A percentile compares a stretch with the other conserved stretches of the same genome.
Evolutionary conservation across 345 rosid species (phyloP).

Genomic region (Erysimum cheiranthoides): DNA sequence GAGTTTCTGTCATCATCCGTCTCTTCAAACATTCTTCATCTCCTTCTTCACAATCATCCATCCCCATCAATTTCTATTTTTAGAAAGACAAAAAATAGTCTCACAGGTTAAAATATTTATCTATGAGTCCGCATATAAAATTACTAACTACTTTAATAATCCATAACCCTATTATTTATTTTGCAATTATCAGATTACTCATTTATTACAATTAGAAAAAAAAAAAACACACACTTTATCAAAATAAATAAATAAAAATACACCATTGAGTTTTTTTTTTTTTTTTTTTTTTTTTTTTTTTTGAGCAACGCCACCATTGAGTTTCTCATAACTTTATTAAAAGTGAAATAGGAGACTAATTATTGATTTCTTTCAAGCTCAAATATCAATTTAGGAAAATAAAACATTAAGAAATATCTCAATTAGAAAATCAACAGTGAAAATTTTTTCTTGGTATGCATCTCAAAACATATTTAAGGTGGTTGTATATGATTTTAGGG

Average conservation of each 20-base stretch:
- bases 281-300: too few relatives aligned
- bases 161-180: background rate
- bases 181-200: background rate
- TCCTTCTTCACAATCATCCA: slow-evolving; percentile 54
- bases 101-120: background rate
- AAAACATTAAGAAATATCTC: background rate
- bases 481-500: background rate
- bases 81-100: background rate
- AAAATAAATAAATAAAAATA: background rate
- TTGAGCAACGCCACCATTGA: too few relatives aligned
- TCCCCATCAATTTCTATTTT: slow-evolving; percentile 58
- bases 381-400: background rate
- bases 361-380: background rate
- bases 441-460: background rate
- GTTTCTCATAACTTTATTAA: background rate
- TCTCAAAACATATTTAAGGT: slow-evolving; percentile 5
- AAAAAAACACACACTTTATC: too few relatives aligned
- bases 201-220: slow-evolving; percentile 1
- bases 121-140: background rate
- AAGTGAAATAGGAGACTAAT: background rate
- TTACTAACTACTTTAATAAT: slow-evolving; percentile 4
- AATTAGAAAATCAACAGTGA: background rate
- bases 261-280: background rate
- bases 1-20: slow-evolving; percentile 70
- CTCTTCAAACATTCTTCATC: slow-evolving; percentile 71